Percentiles rank a stretch among this genome's conserved stretches.
phyloP scores from a whole-genome alignment of 805 yeast genomes.

The Pichia heedii region DNA sequence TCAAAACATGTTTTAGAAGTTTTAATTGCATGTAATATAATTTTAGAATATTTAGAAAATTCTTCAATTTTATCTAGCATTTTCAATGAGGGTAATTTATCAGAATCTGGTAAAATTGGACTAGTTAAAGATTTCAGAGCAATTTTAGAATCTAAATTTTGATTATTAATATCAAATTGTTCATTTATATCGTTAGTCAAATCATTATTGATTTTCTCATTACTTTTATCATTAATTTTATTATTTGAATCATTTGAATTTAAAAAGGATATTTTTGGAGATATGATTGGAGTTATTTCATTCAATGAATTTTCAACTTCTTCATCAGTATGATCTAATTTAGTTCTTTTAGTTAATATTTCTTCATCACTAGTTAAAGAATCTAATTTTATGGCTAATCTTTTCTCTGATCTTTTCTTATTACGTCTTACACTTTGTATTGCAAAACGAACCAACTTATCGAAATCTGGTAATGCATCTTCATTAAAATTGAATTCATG shows the following conservation, averaged over 20 bases:
- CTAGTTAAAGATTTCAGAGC: constrained; percentile 41
- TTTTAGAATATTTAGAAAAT: constrained; percentile 19
- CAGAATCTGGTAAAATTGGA: constrained; percentile 25
- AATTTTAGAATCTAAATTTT: constrained; percentile 28
- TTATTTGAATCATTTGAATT: too few relatives aligned
- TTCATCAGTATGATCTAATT: too few relatives aligned
- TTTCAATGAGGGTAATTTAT: constrained; percentile 20
- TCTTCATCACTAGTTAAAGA: constrained; percentile 9
- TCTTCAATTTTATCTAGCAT: constrained; percentile 20
- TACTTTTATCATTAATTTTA: background rate
- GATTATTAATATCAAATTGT: constrained; percentile 13
- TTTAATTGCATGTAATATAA: constrained; percentile 40
- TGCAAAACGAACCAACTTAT: constrained; percentile 85
- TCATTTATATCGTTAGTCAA: constrained; percentile 4
- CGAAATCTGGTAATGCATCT: constrained; percentile 62
- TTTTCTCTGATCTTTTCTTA: constrained; percentile 54
- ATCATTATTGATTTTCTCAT: background rate
- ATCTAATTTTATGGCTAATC: constrained; percentile 20
- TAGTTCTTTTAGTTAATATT: background rate
- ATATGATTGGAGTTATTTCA: too few relatives aligned
- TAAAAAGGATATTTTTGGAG: too few relatives aligned
- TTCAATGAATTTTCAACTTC: too few relatives aligned
- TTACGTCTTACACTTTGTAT: constrained; percentile 89
- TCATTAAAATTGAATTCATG: constrained; percentile 67
- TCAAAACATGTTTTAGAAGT: constrained; percentile 56